Conservation (phyloP, 495 filamentous ascomycete genomes). For the Patellaria atrata region DNA sequence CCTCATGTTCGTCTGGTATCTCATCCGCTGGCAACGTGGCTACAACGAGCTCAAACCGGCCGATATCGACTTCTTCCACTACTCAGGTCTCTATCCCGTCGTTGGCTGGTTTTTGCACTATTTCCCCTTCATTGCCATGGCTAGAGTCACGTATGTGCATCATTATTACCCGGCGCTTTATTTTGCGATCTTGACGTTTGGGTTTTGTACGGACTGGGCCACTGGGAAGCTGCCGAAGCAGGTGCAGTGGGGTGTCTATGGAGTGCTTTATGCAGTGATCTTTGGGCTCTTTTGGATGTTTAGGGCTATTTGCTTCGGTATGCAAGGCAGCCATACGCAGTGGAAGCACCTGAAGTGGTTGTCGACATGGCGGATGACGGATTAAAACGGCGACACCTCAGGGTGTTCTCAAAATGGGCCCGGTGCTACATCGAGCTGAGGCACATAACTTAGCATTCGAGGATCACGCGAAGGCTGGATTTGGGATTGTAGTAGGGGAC, state of each 20-base stretch:
- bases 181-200: slow-evolving; percentile 81
- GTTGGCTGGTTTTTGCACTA: slow-evolving; percentile 96
- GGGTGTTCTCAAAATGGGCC: too few species aligned
- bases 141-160: slow-evolving; percentile 95
- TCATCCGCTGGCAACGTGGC: slow-evolving; percentile 90
- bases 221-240: slow-evolving; percentile 45
- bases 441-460: too few species aligned
- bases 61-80: slow-evolving; percentile 88
- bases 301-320: slow-evolving; percentile 91
- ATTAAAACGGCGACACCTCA: too few species aligned
- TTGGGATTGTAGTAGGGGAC: too few species aligned
- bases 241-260: slow-evolving; percentile 50
- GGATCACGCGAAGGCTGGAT: too few species aligned
- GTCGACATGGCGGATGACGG: slow-evolving; percentile 47
- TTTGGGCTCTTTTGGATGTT: slow-evolving; percentile 79
- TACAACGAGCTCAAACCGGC: slow-evolving; percentile 64
- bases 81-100: slow-evolving; percentile 78
- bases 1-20: slow-evolving; percentile 64
- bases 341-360: slow-evolving; percentile 94
- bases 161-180: slow-evolving; percentile 99
- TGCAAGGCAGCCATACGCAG: slow-evolving; percentile 69
- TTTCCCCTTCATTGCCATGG: slow-evolving; percentile 91
- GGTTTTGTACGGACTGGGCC: slow-evolving; percentile 80
- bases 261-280: slow-evolving; percentile 51
- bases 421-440: too few species aligned